phyloP scores from a whole-genome alignment of 2,329 filamentous ascomycete species.

The Cladosporium phlei region DNA sequence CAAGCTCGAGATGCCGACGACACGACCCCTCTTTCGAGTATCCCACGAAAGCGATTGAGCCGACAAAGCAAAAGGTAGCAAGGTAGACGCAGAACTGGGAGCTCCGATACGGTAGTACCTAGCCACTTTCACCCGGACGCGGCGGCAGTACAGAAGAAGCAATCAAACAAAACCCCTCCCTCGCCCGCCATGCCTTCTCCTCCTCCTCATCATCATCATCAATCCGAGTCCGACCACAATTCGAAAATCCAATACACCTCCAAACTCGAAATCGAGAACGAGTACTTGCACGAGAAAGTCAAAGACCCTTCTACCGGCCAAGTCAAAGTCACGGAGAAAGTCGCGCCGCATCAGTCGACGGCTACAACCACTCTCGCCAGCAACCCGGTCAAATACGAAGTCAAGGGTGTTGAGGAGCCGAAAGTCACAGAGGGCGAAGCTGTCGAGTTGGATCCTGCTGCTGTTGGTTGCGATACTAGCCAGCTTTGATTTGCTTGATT shows the following conservation, averaged over 20 bases:
- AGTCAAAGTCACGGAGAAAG: conserved; percentile 33
- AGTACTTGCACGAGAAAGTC: conserved; percentile 36
- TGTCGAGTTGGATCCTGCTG: conserved; percentile 18
- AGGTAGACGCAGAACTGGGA: not conserved
- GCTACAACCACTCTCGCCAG: conserved; percentile 32
- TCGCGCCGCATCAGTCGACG: conserved; percentile 31
- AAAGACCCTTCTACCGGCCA: conserved; percentile 34
- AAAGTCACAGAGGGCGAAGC: conserved; percentile 17
- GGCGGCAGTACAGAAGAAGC: not conserved
- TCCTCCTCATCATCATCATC: too few species aligned
- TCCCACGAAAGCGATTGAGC: conserved; percentile 8
- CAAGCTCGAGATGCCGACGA: not conserved
- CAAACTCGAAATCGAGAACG: conserved; percentile 37
- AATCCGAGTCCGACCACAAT: too few species aligned
- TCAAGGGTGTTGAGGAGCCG: conserved; percentile 26
- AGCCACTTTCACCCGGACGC: conserved; percentile 10
- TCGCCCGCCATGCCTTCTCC: conserved; percentile 3
- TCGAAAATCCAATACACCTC: conserved; percentile 36
- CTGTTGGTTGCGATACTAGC: conserved; percentile 29
- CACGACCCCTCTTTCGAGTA: conserved; percentile 12
- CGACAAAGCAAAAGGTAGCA: not conserved
- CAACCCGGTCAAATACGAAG: conserved; percentile 34
- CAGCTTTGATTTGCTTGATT: too few species aligned
- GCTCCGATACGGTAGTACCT: too few species aligned
- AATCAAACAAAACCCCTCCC: not conserved